Base-by-base conservation (phyloP, 441 rosid species). In the Theobroma grandiflorum region DNA sequence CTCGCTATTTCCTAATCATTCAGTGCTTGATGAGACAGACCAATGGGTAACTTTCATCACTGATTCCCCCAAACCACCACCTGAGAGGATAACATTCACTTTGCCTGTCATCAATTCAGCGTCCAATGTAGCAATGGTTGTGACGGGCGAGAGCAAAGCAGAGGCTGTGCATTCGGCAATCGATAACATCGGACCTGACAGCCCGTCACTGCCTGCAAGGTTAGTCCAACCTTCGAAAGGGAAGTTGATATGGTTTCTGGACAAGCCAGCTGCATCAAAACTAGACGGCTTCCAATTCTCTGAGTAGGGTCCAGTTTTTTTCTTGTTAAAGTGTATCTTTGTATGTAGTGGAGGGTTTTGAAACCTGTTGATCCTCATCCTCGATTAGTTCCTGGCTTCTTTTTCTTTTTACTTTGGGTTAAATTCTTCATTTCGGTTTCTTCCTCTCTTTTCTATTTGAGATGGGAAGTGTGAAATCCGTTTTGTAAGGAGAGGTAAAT, bases 51-150 rank as follows among this genome's bases (percentile, higher is more conserved):
- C 94, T 18, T 96, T 87, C 69, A 87, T 94, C 57, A 91, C 93
- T 1, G 85, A 96, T 81, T 92, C 98, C 45, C 97, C 98, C 1
- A 88, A 90, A 80, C 91, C 96, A 55, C 98, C 99, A 38, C 96
- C 93, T 0, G 98, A 94, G 90, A 92, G 98, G 85, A 93, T 96
- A 82, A 96, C 98, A 12, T 94, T 94, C 85, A 96, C 98, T 69
- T 79, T 96, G 77, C 98, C 99, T 0, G 98, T 95, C 85, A 96
- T 96, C 83, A 94, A 94, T 84, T 87, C 98, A 0, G 96, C 99
- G 50, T 88, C 97, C 75, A 92, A 87, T 12, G 97, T 94, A 57
- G 97, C 83, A 6, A 76, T 96, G 14, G 95, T 93, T 1, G 95
- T 89, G 78, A 81, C 94, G 4, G 98, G 96, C 2, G 97, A 93